Conservation (phyloP, 371 early-diverging fungal species). For the Blakeslea trispora region DNA sequence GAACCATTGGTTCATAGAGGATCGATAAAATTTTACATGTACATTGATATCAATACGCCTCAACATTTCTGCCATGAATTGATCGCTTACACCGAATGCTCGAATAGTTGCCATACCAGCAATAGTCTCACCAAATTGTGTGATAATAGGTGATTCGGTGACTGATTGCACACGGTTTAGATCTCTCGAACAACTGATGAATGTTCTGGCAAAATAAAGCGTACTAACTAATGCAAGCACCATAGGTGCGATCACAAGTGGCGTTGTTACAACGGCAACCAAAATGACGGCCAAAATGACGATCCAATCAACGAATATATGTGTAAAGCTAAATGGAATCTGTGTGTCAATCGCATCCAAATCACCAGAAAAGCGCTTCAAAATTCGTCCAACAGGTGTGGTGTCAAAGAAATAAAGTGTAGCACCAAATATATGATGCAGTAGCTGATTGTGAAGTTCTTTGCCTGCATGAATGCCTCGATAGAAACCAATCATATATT, state of each 20-base stretch:
- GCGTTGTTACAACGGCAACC: slow-evolving; percentile 55
- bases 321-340: slow-evolving; percentile 40
- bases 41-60: slow-evolving; percentile 59
- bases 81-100: slow-evolving; percentile 68
- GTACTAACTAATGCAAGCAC: slow-evolving; percentile 44
- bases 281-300: slow-evolving; percentile 58
- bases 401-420: slow-evolving; percentile 45
- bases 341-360: slow-evolving; percentile 47
- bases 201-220: slow-evolving; percentile 50
- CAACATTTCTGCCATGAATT: slow-evolving; percentile 57
- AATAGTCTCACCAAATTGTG: slow-evolving; percentile 70
- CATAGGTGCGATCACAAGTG: slow-evolving; percentile 47
- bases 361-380: slow-evolving; percentile 68
- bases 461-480: slow-evolving; percentile 40
- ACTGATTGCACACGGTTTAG: slow-evolving; percentile 76
- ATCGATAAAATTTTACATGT: slow-evolving; percentile 67
- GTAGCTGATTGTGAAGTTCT: slow-evolving; percentile 11
- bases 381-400: slow-evolving; percentile 66
- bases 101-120: slow-evolving; percentile 69
- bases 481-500: slow-evolving; percentile 36
- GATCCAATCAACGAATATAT: slow-evolving; percentile 61
- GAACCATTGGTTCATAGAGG: slow-evolving; percentile 85
- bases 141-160: slow-evolving; percentile 68
- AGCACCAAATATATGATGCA: slow-evolving; percentile 26
- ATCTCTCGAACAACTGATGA: slow-evolving; percentile 68